Percentiles rank a stretch among this genome's conserved stretches.
phyloP scores from a whole-genome alignment of 179 eudicot species.

The Spergularia azorica region DNA sequence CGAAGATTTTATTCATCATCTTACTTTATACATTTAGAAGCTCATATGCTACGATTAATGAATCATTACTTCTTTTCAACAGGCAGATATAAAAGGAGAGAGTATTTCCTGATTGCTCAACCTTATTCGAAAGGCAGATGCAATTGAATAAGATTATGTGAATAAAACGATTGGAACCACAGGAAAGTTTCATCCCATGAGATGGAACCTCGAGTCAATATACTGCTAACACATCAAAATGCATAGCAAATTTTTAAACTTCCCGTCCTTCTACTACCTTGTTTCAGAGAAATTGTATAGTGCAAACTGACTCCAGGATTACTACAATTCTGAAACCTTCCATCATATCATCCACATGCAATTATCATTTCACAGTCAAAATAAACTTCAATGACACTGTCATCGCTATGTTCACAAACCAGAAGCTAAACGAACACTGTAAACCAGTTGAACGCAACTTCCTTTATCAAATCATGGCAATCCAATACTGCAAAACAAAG shows the following conservation, averaged over 20 bases:
- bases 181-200: not conserved
- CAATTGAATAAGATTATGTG: not conserved
- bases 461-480: too few relatives aligned
- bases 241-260: not conserved
- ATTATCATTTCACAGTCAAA: not conserved
- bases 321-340: not conserved
- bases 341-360: not conserved
- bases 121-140: too few relatives aligned
- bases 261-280: not conserved
- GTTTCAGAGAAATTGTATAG: not conserved
- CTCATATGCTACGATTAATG: too few relatives aligned
- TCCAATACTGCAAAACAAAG: not conserved
- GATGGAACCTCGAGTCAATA: too few relatives aligned
- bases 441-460: not conserved
- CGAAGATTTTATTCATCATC: too few relatives aligned
- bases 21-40: too few relatives aligned
- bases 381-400: not conserved
- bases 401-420: not conserved
- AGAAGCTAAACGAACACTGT: not conserved
- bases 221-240: not conserved
- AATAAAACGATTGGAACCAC: too few relatives aligned
- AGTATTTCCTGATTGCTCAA: not conserved
- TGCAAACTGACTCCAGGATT: not conserved
- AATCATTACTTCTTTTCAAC: too few relatives aligned
- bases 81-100: not conserved